Evolutionary conservation across 2,329 filamentous ascomycete species (phyloP), one percentile per base, ranked within the genome.

Genomic region (Dryadomyces sulphureus): DNA sequence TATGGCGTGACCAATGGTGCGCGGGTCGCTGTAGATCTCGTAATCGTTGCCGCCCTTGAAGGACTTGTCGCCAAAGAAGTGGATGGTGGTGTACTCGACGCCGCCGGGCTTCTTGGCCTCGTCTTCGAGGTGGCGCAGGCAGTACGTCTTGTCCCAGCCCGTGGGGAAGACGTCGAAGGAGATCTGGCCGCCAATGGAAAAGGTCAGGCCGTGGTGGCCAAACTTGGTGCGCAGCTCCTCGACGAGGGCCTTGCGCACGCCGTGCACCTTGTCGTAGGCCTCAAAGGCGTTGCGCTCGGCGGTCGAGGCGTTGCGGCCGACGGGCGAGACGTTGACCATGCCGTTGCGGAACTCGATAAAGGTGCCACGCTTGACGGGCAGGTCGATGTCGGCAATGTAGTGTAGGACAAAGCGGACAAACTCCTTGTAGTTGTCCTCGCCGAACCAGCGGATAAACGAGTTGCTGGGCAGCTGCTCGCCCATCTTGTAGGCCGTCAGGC

Each of bases 71-170:
- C 92, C 92, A 58, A 96, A 98, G 75, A 96, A 96, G 72, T 96
- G 92, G 55, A 96, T 83, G 39, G 77, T 90, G 55, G 78, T 85
- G 72, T 90, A 96, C 21, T 79, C 67, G 52, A 93, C 69, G 51
- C 82, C 81, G 57, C 77, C 80, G 36, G 74, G 70, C 61, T 74
- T 71, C 66, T 73, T 68, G 52, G 82, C 80, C 63, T 95, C 89
- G 52, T 74, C 74, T 67, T 92, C 86, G 51, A 96, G 70, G 65
- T 95, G 89, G 56, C 77, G 71, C 54, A 96, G 72, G 69, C 89
- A 95, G 74, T 94, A 98, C 9, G 86, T 94, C 79, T 96, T 98
- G 69, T 98, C 92, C 92, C 92, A 98, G 59, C 92, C 92, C 2
- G 71, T 77, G 53, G 92, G 92, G 75, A 98, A 98, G 57, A 96